phyloP scores from a whole-genome alignment of 1,139 yeast species.

The Geotrichum reessii region DNA sequence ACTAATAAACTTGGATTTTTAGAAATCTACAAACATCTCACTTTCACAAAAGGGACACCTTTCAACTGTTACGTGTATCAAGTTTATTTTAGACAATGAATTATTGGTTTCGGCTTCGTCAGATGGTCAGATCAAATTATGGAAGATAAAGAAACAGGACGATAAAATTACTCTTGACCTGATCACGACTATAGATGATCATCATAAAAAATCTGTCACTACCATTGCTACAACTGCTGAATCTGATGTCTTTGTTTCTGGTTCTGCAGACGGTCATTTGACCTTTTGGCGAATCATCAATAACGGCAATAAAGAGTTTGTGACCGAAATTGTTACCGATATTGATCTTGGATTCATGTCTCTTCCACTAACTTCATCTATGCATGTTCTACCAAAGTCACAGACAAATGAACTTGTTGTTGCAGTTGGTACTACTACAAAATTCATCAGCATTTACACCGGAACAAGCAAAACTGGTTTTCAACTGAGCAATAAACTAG shows the following conservation, averaged over 20 bases:
- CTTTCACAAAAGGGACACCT: slow-evolving; percentile 32
- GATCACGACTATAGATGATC: slow-evolving; percentile 35
- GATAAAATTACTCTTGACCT: slow-evolving; percentile 21
- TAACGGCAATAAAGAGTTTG: slow-evolving; percentile 42
- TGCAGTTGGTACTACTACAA: slow-evolving; percentile 75
- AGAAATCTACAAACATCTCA: slow-evolving; percentile 22
- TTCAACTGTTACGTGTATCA: slow-evolving; percentile 32
- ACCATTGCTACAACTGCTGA: slow-evolving; percentile 38
- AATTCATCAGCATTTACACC: slow-evolving; percentile 49
- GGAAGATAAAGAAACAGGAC: slow-evolving; percentile 42
- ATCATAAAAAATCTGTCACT: slow-evolving; percentile 44
- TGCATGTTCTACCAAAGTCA: slow-evolving; percentile 17
- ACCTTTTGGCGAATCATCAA: slow-evolving; percentile 27
- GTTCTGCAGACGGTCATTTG: slow-evolving; percentile 23
- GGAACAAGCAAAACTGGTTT: slow-evolving; percentile 29
- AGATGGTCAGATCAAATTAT: slow-evolving; percentile 55
- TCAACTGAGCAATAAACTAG: slow-evolving; percentile 47
- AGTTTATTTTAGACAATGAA: slow-evolving; percentile 34
- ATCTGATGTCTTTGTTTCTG: slow-evolving; percentile 21
- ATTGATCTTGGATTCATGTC: slow-evolving; percentile 40
- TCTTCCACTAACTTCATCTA: slow-evolving; percentile 59
- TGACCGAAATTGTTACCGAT: slow-evolving; percentile 19
- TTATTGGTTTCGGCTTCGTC: slow-evolving; percentile 58
- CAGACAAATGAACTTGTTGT: slow-evolving; percentile 38
- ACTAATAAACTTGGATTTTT: neutral